Percentiles rank a stretch among this genome's conserved stretches.
Evolutionary conservation across 1,284 basidiomycete genomes (phyloP).

Genomic region (Leccinum fuscescens): DNA sequence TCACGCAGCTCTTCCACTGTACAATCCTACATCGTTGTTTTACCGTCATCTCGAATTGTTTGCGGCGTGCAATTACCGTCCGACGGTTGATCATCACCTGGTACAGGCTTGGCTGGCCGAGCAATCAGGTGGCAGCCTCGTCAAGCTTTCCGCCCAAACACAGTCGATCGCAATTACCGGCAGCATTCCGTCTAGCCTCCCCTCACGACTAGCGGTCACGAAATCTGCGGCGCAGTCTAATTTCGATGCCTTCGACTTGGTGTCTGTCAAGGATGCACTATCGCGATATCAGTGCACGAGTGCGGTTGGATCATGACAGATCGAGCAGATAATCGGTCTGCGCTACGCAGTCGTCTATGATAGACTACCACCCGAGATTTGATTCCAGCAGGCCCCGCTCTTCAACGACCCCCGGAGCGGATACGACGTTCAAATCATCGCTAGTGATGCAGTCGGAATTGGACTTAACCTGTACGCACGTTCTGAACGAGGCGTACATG

Average conservation of each 20-base stretch:
- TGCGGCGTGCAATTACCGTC: conserved; percentile 42
- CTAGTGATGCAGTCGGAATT: no score
- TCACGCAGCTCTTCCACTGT: conserved; percentile 51
- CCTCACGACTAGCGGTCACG: conserved; percentile 10
- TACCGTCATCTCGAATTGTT: conserved; percentile 48
- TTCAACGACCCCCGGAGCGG: no score
- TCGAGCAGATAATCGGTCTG: no score
- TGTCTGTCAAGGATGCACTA: conserved; percentile 40
- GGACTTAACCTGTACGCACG: no score
- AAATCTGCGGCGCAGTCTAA: conserved; percentile 19
- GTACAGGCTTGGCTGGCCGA: conserved; percentile 39
- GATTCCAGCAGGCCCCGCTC: no score
- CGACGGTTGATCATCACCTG: conserved; percentile 40
- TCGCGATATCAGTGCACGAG: conserved; percentile 33
- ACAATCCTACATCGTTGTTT: conserved; percentile 50
- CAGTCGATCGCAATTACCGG: conserved; percentile 13
- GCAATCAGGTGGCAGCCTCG: conserved; percentile 21
- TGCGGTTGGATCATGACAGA: conserved; percentile 3
- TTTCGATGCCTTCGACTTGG: conserved; percentile 38
- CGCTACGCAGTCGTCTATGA: no score
- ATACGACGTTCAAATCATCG: no score
- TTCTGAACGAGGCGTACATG: no score
- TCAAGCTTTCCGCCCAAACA: not conserved
- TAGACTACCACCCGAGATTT: no score
- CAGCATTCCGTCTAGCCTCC: conserved; percentile 2